Evolutionary conservation across 176 grass and related monocot genomes (phyloP).

Genomic region (Avena eriantha): DNA sequence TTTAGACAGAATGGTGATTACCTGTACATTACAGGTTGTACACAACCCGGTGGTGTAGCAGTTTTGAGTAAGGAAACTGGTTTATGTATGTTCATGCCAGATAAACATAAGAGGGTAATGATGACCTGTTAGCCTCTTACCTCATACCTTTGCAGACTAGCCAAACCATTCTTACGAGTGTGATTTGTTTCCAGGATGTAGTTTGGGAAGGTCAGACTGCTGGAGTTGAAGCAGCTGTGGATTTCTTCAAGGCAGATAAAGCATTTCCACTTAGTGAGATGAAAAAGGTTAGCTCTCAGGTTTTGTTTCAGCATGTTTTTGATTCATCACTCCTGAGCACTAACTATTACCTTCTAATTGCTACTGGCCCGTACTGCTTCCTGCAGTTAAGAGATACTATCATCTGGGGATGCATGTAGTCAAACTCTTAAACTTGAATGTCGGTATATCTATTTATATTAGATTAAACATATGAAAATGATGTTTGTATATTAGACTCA

Average conservation of each 20-base stretch:
- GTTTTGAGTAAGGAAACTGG: slow-evolving; percentile 74
- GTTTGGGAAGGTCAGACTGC: slow-evolving; percentile 92
- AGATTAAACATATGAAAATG: not conserved
- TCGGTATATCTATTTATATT: slow-evolving; percentile 1
- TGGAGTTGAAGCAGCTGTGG: slow-evolving; percentile 79
- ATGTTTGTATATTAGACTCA: not conserved
- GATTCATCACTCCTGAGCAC: slow-evolving; percentile 7
- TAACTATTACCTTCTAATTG: slow-evolving; percentile 14
- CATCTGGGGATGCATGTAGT: not conserved
- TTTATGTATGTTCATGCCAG: slow-evolving; percentile 93
- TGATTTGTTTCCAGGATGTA: slow-evolving; percentile 59
- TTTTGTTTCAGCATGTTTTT: slow-evolving; percentile 25
- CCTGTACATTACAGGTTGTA: slow-evolving; percentile 86
- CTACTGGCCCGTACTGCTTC: slow-evolving; percentile 1
- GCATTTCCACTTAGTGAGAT: slow-evolving; percentile 80
- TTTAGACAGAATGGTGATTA: slow-evolving; percentile 91
- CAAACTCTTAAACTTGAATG: not conserved
- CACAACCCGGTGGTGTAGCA: slow-evolving; percentile 80
- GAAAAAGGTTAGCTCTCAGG: slow-evolving; percentile 60
- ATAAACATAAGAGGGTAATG: slow-evolving; percentile 73
- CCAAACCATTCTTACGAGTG: slow-evolving; percentile 39
- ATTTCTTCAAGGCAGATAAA: slow-evolving; percentile 89
- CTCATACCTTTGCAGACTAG: slow-evolving; percentile 21
- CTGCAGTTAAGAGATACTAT: slow-evolving; percentile 26
- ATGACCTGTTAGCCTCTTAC: slow-evolving; percentile 31